Percentiles rank a stretch among this genome's conserved stretches.
Evolutionary conservation across 208 protist genomes (phyloP).

Genomic region (Porcisia hertigi): DNA sequence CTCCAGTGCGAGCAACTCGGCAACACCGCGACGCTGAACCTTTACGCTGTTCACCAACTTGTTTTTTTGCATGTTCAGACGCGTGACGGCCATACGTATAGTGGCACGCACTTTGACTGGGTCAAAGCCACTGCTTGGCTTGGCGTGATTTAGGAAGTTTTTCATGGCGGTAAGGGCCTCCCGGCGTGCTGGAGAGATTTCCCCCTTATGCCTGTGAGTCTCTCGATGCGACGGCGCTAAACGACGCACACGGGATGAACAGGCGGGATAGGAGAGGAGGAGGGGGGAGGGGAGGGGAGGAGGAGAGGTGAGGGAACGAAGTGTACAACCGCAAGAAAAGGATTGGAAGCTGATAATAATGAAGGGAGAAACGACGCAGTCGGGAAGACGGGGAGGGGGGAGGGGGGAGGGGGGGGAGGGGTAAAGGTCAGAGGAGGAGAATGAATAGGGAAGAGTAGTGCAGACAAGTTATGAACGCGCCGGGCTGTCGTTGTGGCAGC

Average conservation of each 20-base stretch:
- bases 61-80: slow-evolving; percentile 87
- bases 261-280: no score
- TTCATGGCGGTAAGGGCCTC: slow-evolving; percentile 25
- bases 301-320: no score
- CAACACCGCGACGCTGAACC: slow-evolving; percentile 77
- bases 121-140: slow-evolving; percentile 56
- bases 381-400: no score
- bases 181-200: not conserved
- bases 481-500: not conserved
- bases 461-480: no score
- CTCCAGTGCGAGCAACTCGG: slow-evolving; percentile 78
- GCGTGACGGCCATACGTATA: slow-evolving; percentile 84
- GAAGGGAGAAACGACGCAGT: not conserved
- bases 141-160: slow-evolving; percentile 44
- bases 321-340: no score
- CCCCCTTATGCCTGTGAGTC: no score
- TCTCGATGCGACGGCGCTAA: no score
- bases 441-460: not conserved
- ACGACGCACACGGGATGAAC: no score
- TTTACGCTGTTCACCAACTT: slow-evolving; percentile 91
- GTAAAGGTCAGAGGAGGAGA: not conserved
- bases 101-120: slow-evolving; percentile 70
- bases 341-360: not conserved
- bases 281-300: no score
- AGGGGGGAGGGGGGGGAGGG: not conserved